A percentile compares a stretch with the other conserved stretches of the same genome.
phyloP scores from a whole-genome alignment of 2,329 filamentous ascomycete genomes.

The Amylocarpus encephaloides region DNA sequence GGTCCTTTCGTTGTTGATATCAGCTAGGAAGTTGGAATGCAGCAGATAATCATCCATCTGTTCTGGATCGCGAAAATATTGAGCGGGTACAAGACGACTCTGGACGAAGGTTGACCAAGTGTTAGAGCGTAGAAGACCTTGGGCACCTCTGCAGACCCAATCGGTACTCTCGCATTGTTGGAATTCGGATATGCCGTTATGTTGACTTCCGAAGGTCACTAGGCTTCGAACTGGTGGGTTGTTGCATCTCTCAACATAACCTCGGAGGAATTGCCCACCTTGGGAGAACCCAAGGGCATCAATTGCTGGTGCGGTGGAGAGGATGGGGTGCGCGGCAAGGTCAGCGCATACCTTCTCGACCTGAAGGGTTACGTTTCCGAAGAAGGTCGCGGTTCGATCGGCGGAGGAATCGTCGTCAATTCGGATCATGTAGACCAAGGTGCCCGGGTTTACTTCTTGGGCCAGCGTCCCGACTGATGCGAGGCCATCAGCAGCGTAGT shows the following conservation, averaged over 20 bases:
- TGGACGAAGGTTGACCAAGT: constrained; percentile 79
- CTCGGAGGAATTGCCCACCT: constrained; percentile 92
- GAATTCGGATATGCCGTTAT: constrained; percentile 82
- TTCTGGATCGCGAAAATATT: constrained; percentile 78
- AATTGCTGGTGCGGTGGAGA: constrained; percentile 73
- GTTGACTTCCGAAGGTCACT: constrained; percentile 65
- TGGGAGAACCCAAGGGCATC: constrained; percentile 95
- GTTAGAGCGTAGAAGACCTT: constrained; percentile 70
- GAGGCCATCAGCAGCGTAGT: constrained; percentile 70
- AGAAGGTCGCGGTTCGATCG: constrained; percentile 81
- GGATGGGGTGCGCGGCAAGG: constrained; percentile 68
- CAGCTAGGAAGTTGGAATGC: constrained; percentile 81
- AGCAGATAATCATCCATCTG: constrained; percentile 69
- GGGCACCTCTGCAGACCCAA: constrained; percentile 74
- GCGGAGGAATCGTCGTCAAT: constrained; percentile 53
- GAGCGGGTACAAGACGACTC: constrained; percentile 75
- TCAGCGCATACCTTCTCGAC: constrained; percentile 70
- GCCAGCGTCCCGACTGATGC: constrained; percentile 65
- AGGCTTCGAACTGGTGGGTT: constrained; percentile 49
- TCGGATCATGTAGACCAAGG: constrained; percentile 73
- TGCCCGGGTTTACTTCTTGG: constrained; percentile 69
- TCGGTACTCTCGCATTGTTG: constrained; percentile 65
- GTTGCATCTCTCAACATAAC: constrained; percentile 83
- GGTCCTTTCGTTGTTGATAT: constrained; percentile 87
- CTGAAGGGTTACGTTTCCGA: constrained; percentile 82